phyloP scores from a whole-genome alignment of 352 stramenopile genomes.

The Elongisporangium undulatum region DNA sequence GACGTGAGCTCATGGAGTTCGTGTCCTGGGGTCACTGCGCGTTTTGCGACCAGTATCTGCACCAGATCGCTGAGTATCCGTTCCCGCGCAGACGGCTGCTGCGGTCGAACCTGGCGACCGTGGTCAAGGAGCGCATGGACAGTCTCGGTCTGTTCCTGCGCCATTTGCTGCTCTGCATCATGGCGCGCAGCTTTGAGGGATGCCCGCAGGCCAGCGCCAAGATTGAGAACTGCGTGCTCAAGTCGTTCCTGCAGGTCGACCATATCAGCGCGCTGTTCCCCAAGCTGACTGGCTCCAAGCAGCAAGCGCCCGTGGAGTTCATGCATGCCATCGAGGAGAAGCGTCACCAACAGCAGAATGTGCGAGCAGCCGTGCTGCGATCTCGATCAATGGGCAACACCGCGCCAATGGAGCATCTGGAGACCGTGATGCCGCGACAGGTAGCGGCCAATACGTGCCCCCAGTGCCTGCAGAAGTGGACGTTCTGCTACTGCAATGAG shows the following conservation, averaged over 20 bases:
- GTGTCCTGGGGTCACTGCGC: constrained; percentile 75
- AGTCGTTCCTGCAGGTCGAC: constrained; percentile 76
- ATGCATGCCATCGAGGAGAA: constrained; percentile 69
- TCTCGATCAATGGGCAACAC: constrained; percentile 44
- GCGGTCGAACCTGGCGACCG: constrained; percentile 54
- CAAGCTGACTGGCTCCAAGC: constrained; percentile 34
- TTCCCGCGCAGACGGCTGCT: constrained; percentile 74
- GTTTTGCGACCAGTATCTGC: constrained; percentile 55
- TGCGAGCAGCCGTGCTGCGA: constrained; percentile 54
- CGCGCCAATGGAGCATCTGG: constrained; percentile 30
- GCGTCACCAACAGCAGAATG: constrained; percentile 48
- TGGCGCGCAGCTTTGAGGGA: constrained; percentile 62
- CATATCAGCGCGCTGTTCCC: constrained; percentile 47
- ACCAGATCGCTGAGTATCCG: constrained; percentile 71
- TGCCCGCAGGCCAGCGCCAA: constrained; percentile 61
- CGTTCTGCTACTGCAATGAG: constrained; percentile 85
- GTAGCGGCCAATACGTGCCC: constrained; percentile 72
- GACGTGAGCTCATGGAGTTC: constrained; percentile 79
- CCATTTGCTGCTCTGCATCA: constrained; percentile 70
- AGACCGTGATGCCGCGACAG: constrained; percentile 25
- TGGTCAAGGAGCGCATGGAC: constrained; percentile 86
- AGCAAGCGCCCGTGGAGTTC: constrained; percentile 48
- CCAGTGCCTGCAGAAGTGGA: constrained; percentile 80
- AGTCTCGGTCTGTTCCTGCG: constrained; percentile 71
- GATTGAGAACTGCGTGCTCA: constrained; percentile 69